These are phyloP conservation scores for Triangularia verruculosa DNA, from an alignment of 2,329 filamentous ascomycete species.

Conservation along the genomic window DNA sequence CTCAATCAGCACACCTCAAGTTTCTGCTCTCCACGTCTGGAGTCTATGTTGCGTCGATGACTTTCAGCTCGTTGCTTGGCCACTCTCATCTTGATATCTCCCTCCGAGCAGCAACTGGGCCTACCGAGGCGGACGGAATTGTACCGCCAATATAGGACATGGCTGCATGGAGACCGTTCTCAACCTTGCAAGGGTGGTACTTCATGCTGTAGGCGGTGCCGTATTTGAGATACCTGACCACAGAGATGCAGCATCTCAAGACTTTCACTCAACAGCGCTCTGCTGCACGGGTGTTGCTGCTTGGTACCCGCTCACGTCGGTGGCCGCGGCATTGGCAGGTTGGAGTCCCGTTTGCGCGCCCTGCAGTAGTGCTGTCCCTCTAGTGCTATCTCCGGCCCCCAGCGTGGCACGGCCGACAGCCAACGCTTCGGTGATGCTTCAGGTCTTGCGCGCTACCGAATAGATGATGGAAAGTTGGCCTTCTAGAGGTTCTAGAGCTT, in stretches of 20 bases:
- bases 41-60: not conserved
- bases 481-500: conserved; percentile 16
- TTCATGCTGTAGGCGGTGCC: not conserved
- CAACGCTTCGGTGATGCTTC: not conserved
- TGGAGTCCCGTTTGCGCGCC: conserved; percentile 4
- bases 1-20: not conserved
- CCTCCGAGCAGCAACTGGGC: not conserved
- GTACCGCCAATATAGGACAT: not conserved
- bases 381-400: conserved; percentile 10
- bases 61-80: not conserved
- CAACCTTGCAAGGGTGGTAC: not conserved
- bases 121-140: not conserved
- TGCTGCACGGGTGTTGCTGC: not conserved
- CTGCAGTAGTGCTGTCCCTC: conserved; percentile 2
- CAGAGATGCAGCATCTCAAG: not conserved
- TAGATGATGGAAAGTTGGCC: not conserved
- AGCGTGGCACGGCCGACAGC: conserved; percentile 7
- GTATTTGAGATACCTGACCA: not conserved
- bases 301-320: not conserved
- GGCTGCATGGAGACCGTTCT: not conserved
- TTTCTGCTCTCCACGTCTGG: not conserved
- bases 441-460: not conserved
- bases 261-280: not conserved
- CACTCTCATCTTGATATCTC: not conserved
- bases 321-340: not conserved